Base-by-base conservation (phyloP, 208 protist genomes). In the Wallacemonas sp. region DNA sequence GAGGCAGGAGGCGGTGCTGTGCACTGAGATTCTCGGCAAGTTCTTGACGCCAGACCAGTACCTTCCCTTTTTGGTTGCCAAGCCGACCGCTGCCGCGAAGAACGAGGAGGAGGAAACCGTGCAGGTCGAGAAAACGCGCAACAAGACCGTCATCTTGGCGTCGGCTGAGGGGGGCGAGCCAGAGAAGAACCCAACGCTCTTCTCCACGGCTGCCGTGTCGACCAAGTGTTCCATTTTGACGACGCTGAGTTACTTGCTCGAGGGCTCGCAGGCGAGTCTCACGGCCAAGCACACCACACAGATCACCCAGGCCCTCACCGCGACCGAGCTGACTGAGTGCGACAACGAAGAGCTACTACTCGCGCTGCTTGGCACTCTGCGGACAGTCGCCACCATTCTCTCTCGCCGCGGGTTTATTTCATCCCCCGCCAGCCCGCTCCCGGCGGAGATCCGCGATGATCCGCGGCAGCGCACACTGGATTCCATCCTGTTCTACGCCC, bases 31-130 rank as follows among this genome's bases (percentile, higher is more conserved):
- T 39, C 49, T 96, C 9, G 87, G 85, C 23, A 93, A 95, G 66
- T 94, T 94, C 60, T 55, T 95, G n/a, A 90, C 81, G 39, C 92
- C 92, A n/a, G 81, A 87, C 19, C 88, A 96, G 60, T 96, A 96
- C 43, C 44, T 96, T 4, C 92, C 92, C 0, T 92, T 96, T 76
- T 56, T 96, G 11, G 92, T 90, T 30, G 70, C 82, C 12, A 82
- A 87, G 49, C 39, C 58, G 11, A 16, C 33, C 14, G 57, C 30
- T 5, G 48, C 1, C 2, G 27, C 48, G 24, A 57, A 27, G 68
- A 78, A 71, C 11, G 52, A 58, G 32, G 74, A 86, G 11, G 83
- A 85, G 29, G 75, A 82, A 23, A 32, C 24, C 21, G 32, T 66
- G 38, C 26, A 75, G 19, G 58, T 90, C 4, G 24, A 87, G 68